Base-by-base conservation (phyloP, 148 eudicot genomes). In the Rhododendron mucronatum region DNA sequence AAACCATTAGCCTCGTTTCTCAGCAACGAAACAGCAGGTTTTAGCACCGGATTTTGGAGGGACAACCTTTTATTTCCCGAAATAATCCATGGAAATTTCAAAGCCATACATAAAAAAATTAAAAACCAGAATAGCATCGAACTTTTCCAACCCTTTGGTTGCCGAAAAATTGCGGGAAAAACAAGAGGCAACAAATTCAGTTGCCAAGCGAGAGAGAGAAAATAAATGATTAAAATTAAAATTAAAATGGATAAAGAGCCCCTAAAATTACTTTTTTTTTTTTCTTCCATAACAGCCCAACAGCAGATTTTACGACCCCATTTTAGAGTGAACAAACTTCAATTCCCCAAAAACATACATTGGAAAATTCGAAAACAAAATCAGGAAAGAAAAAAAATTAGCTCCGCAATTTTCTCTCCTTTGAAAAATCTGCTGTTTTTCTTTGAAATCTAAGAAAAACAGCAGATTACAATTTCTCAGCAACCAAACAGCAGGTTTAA, bases 141-240 rank as follows among this genome's bases (percentile, higher is more conserved):
- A n/a, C 7, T 5, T 12, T 23, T 39, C 23, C 15, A 1, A 23
- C 1, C 44, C 7, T 37, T 51, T 67, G 80, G 80, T 37, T 15
- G 81, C 73, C 50, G 30, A 78, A 71, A 88, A 83, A 83, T 30
- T 55, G 83, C 77, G 77, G 83, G 48, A 44, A 26, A 84, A 84
- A 82, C 71, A 71, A 3, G 77, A 78, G 59, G 59, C 30, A 78
- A 50, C 26, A 15, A 59, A 7, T 59, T 59, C 65, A 59, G 65
- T 59, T 59, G n/a, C 26, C 9, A 7, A 59, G 26, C 65, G 26
- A 59, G 65, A 59, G 65, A 59, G 65, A 59, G 2, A 20, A 57
- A 20, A 20, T 59, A 51, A 0, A 55, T 18, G 0, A 15, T 20
- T 1, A 21, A 59, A 59, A 20, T 4, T 16, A 4, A 16, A 55